phyloP scores from a whole-genome alignment of 2,329 filamentous ascomycete genomes.

The Penicillium capsulatum region DNA sequence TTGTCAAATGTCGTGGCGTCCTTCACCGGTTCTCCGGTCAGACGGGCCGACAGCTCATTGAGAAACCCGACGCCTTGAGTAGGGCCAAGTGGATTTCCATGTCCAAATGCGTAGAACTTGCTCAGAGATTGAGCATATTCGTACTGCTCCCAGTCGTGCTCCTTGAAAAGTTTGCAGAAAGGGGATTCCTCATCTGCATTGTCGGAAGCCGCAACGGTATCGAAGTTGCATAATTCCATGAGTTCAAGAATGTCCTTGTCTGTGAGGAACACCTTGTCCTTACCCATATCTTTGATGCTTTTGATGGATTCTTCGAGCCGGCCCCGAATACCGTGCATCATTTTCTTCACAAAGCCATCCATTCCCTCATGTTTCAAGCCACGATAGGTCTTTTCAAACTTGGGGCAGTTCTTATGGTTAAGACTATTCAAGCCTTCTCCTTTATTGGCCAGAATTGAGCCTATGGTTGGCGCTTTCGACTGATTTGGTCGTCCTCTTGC shows the following conservation, averaged over 20 bases:
- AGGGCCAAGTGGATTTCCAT: slow-evolving; percentile 72
- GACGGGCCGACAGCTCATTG: slow-evolving; percentile 79
- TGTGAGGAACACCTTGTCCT: too few relatives aligned
- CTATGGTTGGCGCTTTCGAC: neutral
- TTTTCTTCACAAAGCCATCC: neutral
- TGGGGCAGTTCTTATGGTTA: neutral
- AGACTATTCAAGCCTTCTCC: neutral
- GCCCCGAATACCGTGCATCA: slow-evolving; percentile 54
- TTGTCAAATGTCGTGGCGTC: slow-evolving; percentile 73
- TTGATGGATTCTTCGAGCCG: slow-evolving; percentile 66
- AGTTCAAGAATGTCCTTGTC: slow-evolving; percentile 61
- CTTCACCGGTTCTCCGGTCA: slow-evolving; percentile 62
- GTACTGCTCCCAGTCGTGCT: slow-evolving; percentile 70
- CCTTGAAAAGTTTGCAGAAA: slow-evolving; percentile 73
- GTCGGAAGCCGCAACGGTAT: slow-evolving; percentile 61
- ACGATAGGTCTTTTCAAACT: neutral
- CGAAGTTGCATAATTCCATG: slow-evolving; percentile 87
- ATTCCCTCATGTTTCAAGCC: neutral
- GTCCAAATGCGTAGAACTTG: slow-evolving; percentile 80
- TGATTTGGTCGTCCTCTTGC: slow-evolving; percentile 34
- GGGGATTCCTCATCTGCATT: slow-evolving; percentile 54
- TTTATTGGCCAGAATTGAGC: neutral
- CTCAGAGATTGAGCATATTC: slow-evolving; percentile 75
- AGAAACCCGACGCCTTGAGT: slow-evolving; percentile 84
- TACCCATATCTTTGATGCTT: slow-evolving; percentile 63